phyloP scores from a whole-genome alignment of 2,329 filamentous ascomycete species.

The Magnaporthiopsis rhizophila region DNA sequence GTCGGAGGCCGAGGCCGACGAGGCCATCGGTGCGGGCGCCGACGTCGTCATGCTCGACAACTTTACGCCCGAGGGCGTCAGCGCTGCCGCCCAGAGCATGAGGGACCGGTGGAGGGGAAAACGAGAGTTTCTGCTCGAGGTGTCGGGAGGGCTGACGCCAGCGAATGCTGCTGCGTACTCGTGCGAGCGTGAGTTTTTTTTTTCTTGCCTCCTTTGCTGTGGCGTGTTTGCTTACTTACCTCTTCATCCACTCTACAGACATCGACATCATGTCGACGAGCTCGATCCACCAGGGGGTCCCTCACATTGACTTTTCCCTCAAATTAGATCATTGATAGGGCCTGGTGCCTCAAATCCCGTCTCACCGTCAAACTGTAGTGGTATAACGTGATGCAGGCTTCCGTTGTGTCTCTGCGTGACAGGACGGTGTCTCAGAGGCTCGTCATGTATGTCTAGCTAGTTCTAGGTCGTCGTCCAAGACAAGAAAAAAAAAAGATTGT shows the following conservation, averaged over 20 bases:
- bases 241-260: conserved; percentile 39
- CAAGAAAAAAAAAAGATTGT: too few relatives aligned
- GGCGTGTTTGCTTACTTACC: conserved; percentile 4
- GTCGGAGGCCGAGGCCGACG: conserved; percentile 78
- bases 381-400: not conserved
- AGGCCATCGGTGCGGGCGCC: conserved; percentile 82
- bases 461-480: not conserved
- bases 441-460: not conserved
- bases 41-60: conserved; percentile 98
- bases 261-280: conserved; percentile 95
- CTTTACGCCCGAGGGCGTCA: conserved; percentile 74
- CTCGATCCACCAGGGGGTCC: conserved; percentile 91
- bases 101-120: conserved; percentile 74
- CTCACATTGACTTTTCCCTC: conserved; percentile 90
- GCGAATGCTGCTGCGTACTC: conserved; percentile 79
- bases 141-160: conserved; percentile 81
- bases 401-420: not conserved
- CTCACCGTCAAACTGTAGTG: not conserved
- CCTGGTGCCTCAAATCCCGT: not conserved
- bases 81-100: conserved; percentile 62
- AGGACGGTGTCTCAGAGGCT: too few relatives aligned
- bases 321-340: conserved; percentile 56
- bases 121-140: conserved; percentile 73
- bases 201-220: conserved; percentile 8
- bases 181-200: conserved; percentile 50